phyloP scores from a whole-genome alignment of 768 basidiomycete genomes.

The Russula sp. region DNA sequence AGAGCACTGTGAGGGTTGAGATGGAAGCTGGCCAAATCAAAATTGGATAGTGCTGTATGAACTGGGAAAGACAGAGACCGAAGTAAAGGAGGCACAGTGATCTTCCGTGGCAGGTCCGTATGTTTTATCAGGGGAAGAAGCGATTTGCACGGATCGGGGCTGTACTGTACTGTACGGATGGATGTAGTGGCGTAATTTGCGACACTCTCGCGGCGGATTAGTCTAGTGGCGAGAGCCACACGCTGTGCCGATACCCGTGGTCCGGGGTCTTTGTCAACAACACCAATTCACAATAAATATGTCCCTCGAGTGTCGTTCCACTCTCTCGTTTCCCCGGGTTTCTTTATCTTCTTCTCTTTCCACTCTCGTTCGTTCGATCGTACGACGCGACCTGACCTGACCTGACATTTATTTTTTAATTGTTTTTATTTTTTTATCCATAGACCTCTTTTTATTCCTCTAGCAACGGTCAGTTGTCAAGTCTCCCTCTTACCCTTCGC shows the following conservation, averaged over 20 bases:
- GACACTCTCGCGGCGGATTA: neutral
- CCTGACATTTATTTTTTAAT: neutral
- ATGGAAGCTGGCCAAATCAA: neutral
- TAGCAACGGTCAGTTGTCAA: neutral
- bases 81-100: neutral
- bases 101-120: neutral
- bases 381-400: neutral
- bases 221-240: neutral
- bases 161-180: neutral
- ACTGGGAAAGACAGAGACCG: neutral
- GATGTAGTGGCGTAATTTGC: conserved; percentile 12
- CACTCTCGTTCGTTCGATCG: conserved; percentile 10
- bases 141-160: neutral
- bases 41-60: neutral
- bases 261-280: conserved; percentile 22
- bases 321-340: neutral
- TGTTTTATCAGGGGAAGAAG: neutral
- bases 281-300: conserved; percentile 19
- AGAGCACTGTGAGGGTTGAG: neutral
- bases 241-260: neutral
- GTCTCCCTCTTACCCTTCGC: neutral
- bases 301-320: conserved; percentile 9
- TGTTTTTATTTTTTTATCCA: neutral
- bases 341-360: neutral
- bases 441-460: conserved; percentile 8